Base-by-base conservation (phyloP, 108 stramenopile genomes). In the Discostella stelligeroides region DNA sequence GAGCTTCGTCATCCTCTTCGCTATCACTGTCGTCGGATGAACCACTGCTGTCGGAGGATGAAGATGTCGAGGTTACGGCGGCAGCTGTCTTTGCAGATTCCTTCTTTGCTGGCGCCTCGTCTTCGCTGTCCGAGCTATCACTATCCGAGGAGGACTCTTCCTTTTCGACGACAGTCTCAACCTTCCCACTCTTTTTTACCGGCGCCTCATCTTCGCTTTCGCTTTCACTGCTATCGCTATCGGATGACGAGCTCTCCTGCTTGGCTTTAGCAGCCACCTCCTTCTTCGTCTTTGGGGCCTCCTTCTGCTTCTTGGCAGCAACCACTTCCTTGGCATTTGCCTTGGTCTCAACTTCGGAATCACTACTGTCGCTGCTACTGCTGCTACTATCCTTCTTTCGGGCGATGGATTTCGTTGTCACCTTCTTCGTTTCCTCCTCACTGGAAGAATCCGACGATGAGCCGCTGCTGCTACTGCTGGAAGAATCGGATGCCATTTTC, bases 121-220 rank as follows among this genome's bases (percentile, higher is more conserved):
- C 48, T 18, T 49, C 48, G n/a, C 48, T 49, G 48, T 49, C 48
- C 48, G 48, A 49, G 17, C 48, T 49, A 49, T 49, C 48, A 49
- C 48, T 49, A 3, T 49, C 48, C 21, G 48, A 49, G 21, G 48
- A 49, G 23, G 48, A 49, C 20, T 49, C 48, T 18, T 49, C 48
- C 48, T 49, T 49, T 23, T 49, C 23, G 17, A 49, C 48, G 6
- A 49, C 6, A 23, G 23, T 23, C 48, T 49, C 23, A 0, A 9
- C 48, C 48, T 49, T 7, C 48, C 23, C 48, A 18, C 23, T 49
- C 17, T 49, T 49, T 23, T 49, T 49, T 18, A 7, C 48, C 5
- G 48, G 48, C 21, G 48, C 48, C 48, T 49, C 48, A 5, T 49
- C 48, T 23, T 49, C 48, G 17, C 48, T 49, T 23, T 49, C 48